Percentiles rank a stretch among this genome's conserved stretches.
These are phyloP conservation scores for Cryptococcus maquisensis DNA, from an alignment of 1,284 basidiomycete species.

Conservation along the genomic window DNA sequence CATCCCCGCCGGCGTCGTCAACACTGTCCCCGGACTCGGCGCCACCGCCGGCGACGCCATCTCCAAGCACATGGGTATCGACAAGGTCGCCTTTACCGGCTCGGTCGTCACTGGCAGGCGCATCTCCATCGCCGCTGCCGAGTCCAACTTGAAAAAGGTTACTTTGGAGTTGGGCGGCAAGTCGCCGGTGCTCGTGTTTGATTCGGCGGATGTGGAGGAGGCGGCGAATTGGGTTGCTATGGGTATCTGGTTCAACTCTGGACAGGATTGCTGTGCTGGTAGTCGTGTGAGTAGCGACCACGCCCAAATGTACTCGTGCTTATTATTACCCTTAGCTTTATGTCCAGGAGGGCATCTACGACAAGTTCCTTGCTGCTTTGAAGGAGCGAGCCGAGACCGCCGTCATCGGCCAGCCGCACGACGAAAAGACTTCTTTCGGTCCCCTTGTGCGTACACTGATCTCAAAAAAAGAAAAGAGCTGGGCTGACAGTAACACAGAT, in stretches of 20 bases:
- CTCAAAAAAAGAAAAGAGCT: too few species aligned
- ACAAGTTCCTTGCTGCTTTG: constrained; percentile 42
- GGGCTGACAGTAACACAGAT: constrained; percentile 61
- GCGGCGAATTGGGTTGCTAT: constrained; percentile 76
- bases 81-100: constrained; percentile 59
- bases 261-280: constrained; percentile 53
- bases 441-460: neutral
- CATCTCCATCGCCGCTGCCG: constrained; percentile 55
- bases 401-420: neutral
- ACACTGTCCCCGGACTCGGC: constrained; percentile 53
- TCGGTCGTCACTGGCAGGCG: constrained; percentile 56
- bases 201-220: constrained; percentile 60
- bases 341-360: constrained; percentile 73
- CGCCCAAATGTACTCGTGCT: neutral
- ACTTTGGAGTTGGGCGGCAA: constrained; percentile 93
- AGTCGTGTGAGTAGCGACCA: constrained; percentile 57
- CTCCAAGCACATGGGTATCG: constrained; percentile 51
- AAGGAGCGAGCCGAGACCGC: constrained; percentile 5
- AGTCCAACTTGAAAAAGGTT: constrained; percentile 63
- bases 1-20: constrained; percentile 65
- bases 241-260: constrained; percentile 52
- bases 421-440: constrained; percentile 1
- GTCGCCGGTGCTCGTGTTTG: constrained; percentile 64
- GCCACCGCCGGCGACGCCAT: constrained; percentile 62
- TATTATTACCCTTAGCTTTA: constrained; percentile 54